Evolutionary conservation across 225 moss, liverwort and hornwort genomes (phyloP), one percentile per base, ranked within the genome.

Genomic region (Physcomitrellopsis africana): DNA sequence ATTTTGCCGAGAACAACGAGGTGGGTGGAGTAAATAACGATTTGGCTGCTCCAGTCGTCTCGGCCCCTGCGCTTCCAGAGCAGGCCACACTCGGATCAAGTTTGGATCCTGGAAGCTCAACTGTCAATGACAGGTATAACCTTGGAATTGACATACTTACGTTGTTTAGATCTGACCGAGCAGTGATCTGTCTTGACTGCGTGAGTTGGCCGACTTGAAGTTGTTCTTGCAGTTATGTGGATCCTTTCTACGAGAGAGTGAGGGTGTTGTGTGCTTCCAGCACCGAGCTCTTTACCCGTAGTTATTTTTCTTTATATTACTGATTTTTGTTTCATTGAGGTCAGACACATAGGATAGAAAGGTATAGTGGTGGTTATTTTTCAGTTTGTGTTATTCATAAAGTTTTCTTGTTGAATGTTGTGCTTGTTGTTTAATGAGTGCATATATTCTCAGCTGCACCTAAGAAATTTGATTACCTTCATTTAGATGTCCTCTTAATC

Each of bases 1-100:
- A 93, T 77, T 99, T 92, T 76, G 97, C 91, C 63, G 96, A 91
- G 69, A 90, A 83, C 24, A 84, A 79, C 84, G 91, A 94, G 44
- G 73, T 85, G 43, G 90, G 82, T 56, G 86, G 72, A 64, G 10
- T 77, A 55, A 87, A 64, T 63, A 69, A 74, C 13, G 70, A 78
- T 67, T 22, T 69, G 62, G 79, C 83, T 54, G 45, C 83, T 43
- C 61, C 91, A 47, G 83, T 72, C 22, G 70, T 74, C 69, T 44
- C 79, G 18, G 56, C 74, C 77, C 81, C 85, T 72, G 79, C 41
- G 10, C 69, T 86, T 52, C 66, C 85, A 32, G 78, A 78, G 47
- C 63, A 83, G 20, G 81, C 80, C 60, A 78, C 79, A 75, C 67
- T 84, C 13, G 79, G 23, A 62, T 81, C 89, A 49, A 80, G 82